Conservation (phyloP, 768 basidiomycete species). For the Russula lepida region DNA sequence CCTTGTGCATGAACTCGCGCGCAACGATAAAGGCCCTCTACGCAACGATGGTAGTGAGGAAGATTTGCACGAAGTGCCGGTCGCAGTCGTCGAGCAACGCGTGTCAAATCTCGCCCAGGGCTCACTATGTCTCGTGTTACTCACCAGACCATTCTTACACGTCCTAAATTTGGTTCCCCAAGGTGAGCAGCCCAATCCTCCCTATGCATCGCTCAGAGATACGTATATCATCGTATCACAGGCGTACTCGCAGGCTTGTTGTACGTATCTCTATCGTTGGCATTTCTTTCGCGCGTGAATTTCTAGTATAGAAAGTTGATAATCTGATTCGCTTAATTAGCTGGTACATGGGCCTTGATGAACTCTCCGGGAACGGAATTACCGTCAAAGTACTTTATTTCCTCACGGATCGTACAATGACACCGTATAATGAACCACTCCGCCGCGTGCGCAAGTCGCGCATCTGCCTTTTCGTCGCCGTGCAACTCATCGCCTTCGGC, state of each 20-base stretch:
- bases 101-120: slow-evolving; percentile 87
- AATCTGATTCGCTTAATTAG: slow-evolving; percentile 29
- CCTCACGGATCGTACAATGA: slow-evolving; percentile 59
- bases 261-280: slow-evolving; percentile 35
- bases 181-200: slow-evolving; percentile 27
- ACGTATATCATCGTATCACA: slow-evolving; percentile 3
- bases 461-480: slow-evolving; percentile 57
- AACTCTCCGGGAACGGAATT: slow-evolving; percentile 74
- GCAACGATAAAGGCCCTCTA: slow-evolving; percentile 32
- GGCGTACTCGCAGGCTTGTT: slow-evolving; percentile 82
- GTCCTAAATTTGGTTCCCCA: slow-evolving; percentile 73
- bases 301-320: not conserved
- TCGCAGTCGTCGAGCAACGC: slow-evolving; percentile 86
- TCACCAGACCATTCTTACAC: slow-evolving; percentile 76
- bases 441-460: slow-evolving; percentile 64
- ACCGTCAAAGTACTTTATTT: slow-evolving; percentile 75
- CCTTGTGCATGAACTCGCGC: slow-evolving; percentile 49
- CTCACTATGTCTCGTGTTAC: slow-evolving; percentile 63
- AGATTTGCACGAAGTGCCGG: slow-evolving; percentile 40
- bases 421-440: slow-evolving; percentile 60
- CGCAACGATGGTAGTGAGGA: slow-evolving; percentile 23
- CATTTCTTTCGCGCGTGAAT: not conserved
- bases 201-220: slow-evolving; percentile 11
- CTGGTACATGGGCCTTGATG: slow-evolving; percentile 90
- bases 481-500: slow-evolving; percentile 80